A percentile compares a stretch with the other conserved stretches of the same genome.
Conservation (phyloP, 148 eudicot species). For the Rhododendron simsii region DNA sequence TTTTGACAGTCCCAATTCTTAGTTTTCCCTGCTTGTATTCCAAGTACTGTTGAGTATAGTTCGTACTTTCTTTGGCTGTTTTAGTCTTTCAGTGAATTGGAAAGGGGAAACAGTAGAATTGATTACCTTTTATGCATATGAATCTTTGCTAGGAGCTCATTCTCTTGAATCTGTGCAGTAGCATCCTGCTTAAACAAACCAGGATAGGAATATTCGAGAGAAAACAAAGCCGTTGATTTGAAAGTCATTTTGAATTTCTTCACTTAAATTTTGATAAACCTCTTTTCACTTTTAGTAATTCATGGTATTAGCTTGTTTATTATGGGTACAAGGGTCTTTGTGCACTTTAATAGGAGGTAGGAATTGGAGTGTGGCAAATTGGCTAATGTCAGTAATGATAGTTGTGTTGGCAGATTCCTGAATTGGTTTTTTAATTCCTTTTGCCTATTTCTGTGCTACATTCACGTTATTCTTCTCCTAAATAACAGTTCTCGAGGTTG, state of each 20-base stretch:
- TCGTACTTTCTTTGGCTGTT: not conserved
- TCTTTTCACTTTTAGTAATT: no score
- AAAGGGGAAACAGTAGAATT: not conserved
- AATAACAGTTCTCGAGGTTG: conserved; percentile 85
- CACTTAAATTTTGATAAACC: no score
- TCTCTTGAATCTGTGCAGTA: not conserved
- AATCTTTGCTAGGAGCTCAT: not conserved
- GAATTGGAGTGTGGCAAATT: not conserved
- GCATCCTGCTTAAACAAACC: not conserved
- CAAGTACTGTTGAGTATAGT: not conserved
- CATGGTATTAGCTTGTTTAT: not conserved
- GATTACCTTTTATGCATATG: not conserved
- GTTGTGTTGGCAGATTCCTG: not conserved
- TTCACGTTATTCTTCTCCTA: not conserved
- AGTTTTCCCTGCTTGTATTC: no score
- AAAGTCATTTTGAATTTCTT: no score
- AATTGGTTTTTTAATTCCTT: not conserved
- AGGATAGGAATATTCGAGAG: not conserved
- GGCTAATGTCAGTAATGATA: not conserved
- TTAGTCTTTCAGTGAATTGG: not conserved
- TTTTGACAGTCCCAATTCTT: not conserved
- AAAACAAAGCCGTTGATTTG: no score
- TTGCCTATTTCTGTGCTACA: not conserved
- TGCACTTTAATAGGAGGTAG: not conserved
- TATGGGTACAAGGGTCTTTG: not conserved